phyloP scores from a whole-genome alignment of 108 stramenopile species.

The Conticribra weissflogii region DNA sequence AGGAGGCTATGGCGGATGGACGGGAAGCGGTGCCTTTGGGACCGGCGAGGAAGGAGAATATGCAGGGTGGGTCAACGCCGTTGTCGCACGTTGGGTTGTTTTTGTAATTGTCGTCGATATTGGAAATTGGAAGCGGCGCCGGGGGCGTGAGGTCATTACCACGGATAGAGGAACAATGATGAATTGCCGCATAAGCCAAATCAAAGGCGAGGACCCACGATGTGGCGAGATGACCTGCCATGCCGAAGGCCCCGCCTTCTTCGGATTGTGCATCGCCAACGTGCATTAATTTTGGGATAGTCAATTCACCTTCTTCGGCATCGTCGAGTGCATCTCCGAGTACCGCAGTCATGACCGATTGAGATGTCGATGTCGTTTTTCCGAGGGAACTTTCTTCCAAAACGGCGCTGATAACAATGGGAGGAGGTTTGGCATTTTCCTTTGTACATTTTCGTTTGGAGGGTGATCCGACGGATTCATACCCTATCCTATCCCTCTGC shows the following conservation, averaged over 20 bases:
- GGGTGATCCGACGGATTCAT: too few species aligned
- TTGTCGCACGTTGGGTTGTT: constrained; percentile 25
- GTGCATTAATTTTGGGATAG: constrained; percentile 15
- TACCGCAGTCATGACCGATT: constrained; percentile 23
- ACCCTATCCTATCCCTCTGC: too few species aligned
- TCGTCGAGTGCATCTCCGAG: constrained; percentile 49
- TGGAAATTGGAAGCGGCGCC: background rate
- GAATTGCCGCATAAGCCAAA: constrained; percentile 33
- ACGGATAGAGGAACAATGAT: constrained; percentile 28
- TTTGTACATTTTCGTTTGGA: constrained; percentile 23
- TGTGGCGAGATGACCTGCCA: constrained; percentile 53
- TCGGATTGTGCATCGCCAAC: constrained; percentile 2
- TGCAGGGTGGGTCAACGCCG: constrained; percentile 44
- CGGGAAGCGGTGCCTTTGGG: constrained; percentile 43
- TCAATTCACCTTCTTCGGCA: constrained; percentile 43
- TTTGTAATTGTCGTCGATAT: constrained; percentile 3
- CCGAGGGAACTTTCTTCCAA: constrained; percentile 21
- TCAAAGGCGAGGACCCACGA: constrained; percentile 50
- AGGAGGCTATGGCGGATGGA: constrained; percentile 31
- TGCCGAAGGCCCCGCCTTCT: constrained; percentile 39
- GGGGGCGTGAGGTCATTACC: background rate
- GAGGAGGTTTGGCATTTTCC: constrained; percentile 45
- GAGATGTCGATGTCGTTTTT: background rate
- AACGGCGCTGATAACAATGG: constrained; percentile 34
- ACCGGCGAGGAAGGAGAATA: constrained; percentile 50